Evolutionary conservation across 176 grass and related monocot species (phyloP).

Genomic region (Bromus sterilis): DNA sequence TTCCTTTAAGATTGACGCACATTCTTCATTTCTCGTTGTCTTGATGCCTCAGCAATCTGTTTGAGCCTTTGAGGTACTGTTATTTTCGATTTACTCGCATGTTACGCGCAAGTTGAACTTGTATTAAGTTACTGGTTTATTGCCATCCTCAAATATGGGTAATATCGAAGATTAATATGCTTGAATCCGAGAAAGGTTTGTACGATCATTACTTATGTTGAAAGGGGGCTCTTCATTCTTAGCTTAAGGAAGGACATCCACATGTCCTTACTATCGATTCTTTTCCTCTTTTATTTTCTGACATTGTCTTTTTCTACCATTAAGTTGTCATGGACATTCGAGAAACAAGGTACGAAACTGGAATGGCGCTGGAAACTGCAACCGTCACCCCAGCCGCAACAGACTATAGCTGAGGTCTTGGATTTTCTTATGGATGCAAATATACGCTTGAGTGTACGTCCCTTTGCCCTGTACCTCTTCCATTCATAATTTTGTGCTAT

Average conservation of each 20-base stretch:
- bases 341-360: constrained; percentile 79
- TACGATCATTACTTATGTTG: neutral
- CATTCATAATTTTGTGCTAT: neutral
- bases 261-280: neutral
- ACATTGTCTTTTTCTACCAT: neutral
- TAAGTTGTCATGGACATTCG: constrained; percentile 91
- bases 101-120: neutral
- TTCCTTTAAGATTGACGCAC: neutral
- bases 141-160: neutral
- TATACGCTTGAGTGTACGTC: constrained; percentile 83
- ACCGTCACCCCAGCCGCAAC: constrained; percentile 48
- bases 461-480: neutral
- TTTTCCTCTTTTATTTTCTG: neutral
- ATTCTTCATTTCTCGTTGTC: neutral
- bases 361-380: constrained; percentile 97
- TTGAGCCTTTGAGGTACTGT: neutral
- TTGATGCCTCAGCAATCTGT: neutral
- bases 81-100: neutral
- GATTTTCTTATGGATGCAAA: constrained; percentile 96
- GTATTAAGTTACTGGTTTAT: neutral
- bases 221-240: neutral
- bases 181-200: neutral
- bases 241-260: neutral
- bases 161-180: neutral
- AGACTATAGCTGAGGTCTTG: constrained; percentile 63